These are phyloP conservation scores for Sphaerobolus stellatus DNA, from an alignment of 1,284 basidiomycete species.

Conservation along the genomic window DNA sequence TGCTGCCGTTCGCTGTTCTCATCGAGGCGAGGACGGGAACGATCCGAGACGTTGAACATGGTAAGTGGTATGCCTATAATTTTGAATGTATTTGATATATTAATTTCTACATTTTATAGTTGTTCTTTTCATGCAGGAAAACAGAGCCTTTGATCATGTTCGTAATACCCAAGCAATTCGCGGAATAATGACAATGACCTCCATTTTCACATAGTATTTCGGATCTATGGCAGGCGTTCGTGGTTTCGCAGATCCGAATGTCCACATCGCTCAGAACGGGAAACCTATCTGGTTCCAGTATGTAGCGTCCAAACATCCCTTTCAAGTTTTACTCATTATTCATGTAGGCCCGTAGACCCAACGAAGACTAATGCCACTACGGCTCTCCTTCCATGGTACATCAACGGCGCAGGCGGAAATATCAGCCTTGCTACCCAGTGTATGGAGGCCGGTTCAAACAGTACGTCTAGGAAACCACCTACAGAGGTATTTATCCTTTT, in stretches of 20 bases:
- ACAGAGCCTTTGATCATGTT: slow-evolving; percentile 27
- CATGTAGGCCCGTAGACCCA: slow-evolving; percentile 1
- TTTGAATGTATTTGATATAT: not conserved
- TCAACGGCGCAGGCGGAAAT: slow-evolving; percentile 24
- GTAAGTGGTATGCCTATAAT: not conserved
- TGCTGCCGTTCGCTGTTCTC: no score
- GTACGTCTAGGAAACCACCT: no score
- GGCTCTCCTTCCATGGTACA: slow-evolving; percentile 24
- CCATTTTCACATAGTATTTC: slow-evolving; percentile 17
- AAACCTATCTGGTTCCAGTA: slow-evolving; percentile 20
- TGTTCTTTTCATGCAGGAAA: slow-evolving; percentile 26
- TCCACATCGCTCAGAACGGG: slow-evolving; percentile 22
- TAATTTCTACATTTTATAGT: not conserved
- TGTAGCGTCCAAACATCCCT: not conserved
- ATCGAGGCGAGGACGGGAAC: no score
- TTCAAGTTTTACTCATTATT: not conserved
- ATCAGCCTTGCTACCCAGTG: slow-evolving; percentile 22
- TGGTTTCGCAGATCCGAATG: slow-evolving; percentile 28
- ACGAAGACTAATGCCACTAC: slow-evolving; percentile 14
- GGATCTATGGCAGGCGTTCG: slow-evolving; percentile 24
- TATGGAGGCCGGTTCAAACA: slow-evolving; percentile 24
- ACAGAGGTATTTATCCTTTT: not conserved
- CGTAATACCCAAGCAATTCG: not conserved
- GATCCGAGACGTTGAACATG: slow-evolving; percentile 8
- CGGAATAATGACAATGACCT: not conserved